A percentile compares a stretch with the other conserved stretches of the same genome.
phyloP scores from a whole-genome alignment of 2,329 filamentous ascomycete species.

The Helminthosporium solani region DNA sequence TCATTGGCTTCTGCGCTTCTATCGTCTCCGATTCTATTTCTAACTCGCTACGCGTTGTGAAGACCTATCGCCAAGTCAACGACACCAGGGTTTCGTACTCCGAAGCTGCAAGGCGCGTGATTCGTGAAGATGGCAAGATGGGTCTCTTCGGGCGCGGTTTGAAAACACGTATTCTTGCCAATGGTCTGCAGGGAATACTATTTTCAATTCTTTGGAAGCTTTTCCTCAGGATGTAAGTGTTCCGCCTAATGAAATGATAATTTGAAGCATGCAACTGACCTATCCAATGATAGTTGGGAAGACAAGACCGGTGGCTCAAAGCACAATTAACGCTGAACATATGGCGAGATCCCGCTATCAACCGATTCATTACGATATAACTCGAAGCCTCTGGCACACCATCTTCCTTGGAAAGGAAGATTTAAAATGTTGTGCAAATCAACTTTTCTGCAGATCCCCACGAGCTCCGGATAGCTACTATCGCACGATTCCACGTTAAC shows the following conservation, averaged over 20 bases:
- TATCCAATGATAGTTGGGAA: conserved; percentile 2
- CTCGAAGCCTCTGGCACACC: no score
- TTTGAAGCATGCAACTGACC: background rate
- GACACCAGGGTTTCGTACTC: conserved; percentile 28
- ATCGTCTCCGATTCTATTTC: conserved; percentile 30
- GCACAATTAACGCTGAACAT: no score
- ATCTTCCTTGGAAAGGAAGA: no score
- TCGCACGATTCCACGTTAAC: no score
- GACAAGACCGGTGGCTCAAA: conserved; percentile 7
- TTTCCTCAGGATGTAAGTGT: conserved; percentile 24
- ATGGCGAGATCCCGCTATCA: no score
- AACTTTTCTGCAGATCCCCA: no score
- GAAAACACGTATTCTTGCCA: conserved; percentile 33
- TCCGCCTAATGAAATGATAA: background rate
- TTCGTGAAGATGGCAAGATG: conserved; percentile 25
- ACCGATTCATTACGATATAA: no score
- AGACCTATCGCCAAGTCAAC: conserved; percentile 34
- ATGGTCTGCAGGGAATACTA: conserved; percentile 31
- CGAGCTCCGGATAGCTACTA: no score
- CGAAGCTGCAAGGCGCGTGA: conserved; percentile 25
- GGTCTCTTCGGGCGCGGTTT: conserved; percentile 29
- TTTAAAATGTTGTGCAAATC: no score
- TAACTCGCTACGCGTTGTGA: conserved; percentile 30
- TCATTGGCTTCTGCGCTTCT: conserved; percentile 34
- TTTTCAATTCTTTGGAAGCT: conserved; percentile 36